These are phyloP conservation scores for Phascolomyces articulosus DNA, from an alignment of 371 early-diverging fungal genomes.

Conservation along the genomic window DNA sequence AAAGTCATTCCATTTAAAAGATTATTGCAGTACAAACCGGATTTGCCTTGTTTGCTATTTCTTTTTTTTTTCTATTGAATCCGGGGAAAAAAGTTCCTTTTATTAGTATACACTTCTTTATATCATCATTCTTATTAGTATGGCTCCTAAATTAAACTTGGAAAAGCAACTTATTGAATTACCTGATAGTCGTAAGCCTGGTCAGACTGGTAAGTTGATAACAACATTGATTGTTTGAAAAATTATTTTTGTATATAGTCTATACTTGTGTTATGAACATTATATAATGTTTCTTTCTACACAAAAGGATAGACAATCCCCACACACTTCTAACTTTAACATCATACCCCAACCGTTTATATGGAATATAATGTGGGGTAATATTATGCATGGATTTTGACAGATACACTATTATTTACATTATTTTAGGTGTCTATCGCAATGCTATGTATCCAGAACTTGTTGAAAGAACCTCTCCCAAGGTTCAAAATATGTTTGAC, in stretches of 20 bases:
- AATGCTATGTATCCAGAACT: slow-evolving; percentile 31
- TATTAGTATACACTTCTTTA: no score
- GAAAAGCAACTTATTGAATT: slow-evolving; percentile 50
- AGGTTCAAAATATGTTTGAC: slow-evolving; percentile 47
- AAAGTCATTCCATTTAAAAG: slow-evolving; percentile 1
- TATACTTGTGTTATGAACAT: neutral
- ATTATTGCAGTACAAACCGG: no score
- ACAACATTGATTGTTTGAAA: neutral
- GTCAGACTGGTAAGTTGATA: slow-evolving; percentile 49
- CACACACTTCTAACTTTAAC: no score
- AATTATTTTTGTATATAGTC: neutral
- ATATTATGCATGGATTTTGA: neutral
- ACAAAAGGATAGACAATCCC: no score
- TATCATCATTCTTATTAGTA: neutral
- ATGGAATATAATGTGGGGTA: slow-evolving; percentile 1
- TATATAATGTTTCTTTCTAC: slow-evolving; percentile 1
- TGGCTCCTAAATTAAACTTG: slow-evolving; percentile 21
- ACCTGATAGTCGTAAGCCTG: slow-evolving; percentile 41
- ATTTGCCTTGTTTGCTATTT: neutral
- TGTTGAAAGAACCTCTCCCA: slow-evolving; percentile 32
- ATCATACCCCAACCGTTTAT: neutral
- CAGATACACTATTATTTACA: neutral
- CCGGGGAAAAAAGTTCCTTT: slow-evolving; percentile 1
- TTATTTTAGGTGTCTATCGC: slow-evolving; percentile 42
- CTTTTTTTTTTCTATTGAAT: neutral